Evolutionary conservation across 2,329 filamentous ascomycete genomes (phyloP), one percentile per base, ranked within the genome.

Genomic region (Colletotrichum chlorophyti): DNA sequence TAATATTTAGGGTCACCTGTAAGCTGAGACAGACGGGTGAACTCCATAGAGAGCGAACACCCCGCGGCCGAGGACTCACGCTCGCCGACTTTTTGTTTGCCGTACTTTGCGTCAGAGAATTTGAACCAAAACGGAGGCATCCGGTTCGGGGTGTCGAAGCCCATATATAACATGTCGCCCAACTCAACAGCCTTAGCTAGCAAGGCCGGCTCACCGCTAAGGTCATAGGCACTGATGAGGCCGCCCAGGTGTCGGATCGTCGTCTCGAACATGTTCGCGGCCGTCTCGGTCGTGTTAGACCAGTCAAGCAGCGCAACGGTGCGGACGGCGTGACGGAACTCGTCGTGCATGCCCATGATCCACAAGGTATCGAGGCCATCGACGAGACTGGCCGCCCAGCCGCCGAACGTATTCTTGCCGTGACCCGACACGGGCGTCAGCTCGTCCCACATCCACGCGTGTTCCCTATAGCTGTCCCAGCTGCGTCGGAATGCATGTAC

Each of bases 1-100:
- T 89, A 93, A 73, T 90, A 93, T 69, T 89, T 91, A 52, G 83
- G 74, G 59, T 92, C 80, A 47, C 84, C 85, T 0, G 90, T 91
- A 57, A 93, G 76, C 72, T 93, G 90, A 17, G 87, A 86, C 41
- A 94, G 78, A 6, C 90, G 79, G 3, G 88, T 91, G 68, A 93
- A 91, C 68, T 93, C 90, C 58, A 94, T 72, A 8, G 85, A 86
- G 53, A 93, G 77, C 9, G 88, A 90, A 27, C 89, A 90, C 14
- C 74, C 73, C n/a, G 76, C 77, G 24, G 80, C 80, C 7, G 73
- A 72, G 3, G 76, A 72, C 64, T 79, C 76, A 50, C 65, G 68
- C 12, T 62, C 57, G 37, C 75, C 70, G 19, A 73, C 73, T 6
- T 45, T 58, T 45, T 79, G 75, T 32, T 62, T 58, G 26, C 78